These are phyloP conservation scores for Backusella australiensis DNA, from an alignment of 192 early-diverging fungal genomes.

Conservation along the genomic window DNA sequence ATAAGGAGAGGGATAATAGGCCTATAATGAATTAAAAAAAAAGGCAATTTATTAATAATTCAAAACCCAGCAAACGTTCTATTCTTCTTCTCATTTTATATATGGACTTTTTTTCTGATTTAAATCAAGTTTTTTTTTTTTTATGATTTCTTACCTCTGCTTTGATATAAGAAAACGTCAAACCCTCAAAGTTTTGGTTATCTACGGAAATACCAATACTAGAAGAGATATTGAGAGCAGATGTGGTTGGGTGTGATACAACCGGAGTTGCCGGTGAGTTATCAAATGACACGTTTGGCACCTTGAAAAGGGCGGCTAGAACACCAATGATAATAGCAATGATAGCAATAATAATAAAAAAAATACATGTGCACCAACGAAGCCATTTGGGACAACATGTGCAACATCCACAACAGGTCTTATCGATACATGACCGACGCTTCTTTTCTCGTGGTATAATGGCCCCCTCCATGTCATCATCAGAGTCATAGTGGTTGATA, in stretches of 20 bases:
- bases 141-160: constrained; percentile 41
- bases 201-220: constrained; percentile 30
- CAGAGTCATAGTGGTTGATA: constrained; percentile 4
- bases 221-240: background rate
- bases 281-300: constrained; percentile 34
- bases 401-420: constrained; percentile 30
- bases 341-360: constrained; percentile 37
- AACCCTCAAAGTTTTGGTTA: constrained; percentile 45
- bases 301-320: constrained; percentile 41
- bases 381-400: constrained; percentile 37
- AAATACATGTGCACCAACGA: constrained; percentile 42
- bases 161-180: constrained; percentile 43
- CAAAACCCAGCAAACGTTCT: background rate
- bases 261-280: constrained; percentile 14
- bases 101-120: background rate
- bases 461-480: background rate
- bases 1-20: constrained; percentile 46
- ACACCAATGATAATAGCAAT: constrained; percentile 42
- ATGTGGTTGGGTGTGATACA: background rate
- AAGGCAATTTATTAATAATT: background rate
- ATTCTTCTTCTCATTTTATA: background rate
- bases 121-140: background rate
- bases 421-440: constrained; percentile 29
- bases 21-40: constrained; percentile 26
- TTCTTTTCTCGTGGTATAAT: background rate